Percentiles rank a stretch among this genome's conserved stretches.
These are phyloP conservation scores for Nadsonia commutata DNA, from an alignment of 1,139 yeast species.

Conservation along the genomic window DNA sequence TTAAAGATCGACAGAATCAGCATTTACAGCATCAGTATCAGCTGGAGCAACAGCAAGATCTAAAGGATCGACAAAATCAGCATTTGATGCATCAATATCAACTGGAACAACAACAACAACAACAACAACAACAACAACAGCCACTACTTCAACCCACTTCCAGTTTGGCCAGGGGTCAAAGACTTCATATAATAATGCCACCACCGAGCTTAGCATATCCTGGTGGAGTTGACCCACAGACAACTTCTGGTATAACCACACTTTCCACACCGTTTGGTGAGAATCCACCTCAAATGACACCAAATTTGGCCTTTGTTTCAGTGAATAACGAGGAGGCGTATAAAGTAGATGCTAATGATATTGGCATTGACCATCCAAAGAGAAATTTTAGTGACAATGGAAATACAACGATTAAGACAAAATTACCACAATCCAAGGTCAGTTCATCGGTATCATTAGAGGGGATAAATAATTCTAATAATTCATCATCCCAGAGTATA, in stretches of 20 bases:
- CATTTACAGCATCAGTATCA: conserved; percentile 2
- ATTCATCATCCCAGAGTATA: too few relatives aligned
- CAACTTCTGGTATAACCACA: background rate
- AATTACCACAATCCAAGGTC: too few relatives aligned
- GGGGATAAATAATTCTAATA: too few relatives aligned
- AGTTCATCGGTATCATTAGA: too few relatives aligned
- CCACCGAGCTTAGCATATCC: background rate
- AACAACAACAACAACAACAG: conserved; percentile 4
- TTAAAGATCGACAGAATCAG: background rate
- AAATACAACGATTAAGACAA: too few relatives aligned
- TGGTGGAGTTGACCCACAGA: background rate
- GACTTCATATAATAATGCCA: background rate
- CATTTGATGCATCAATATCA: background rate
- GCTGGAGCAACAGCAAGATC: conserved; percentile 5
- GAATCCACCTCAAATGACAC: background rate
- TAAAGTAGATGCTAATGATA: too few relatives aligned
- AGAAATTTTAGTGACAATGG: too few relatives aligned
- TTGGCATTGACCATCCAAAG: too few relatives aligned
- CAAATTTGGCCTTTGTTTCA: too few relatives aligned
- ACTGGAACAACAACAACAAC: conserved; percentile 1
- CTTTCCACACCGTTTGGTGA: background rate
- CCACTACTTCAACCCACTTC: conserved; percentile 1
- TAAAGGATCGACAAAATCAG: conserved; percentile 6
- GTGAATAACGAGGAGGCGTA: too few relatives aligned
- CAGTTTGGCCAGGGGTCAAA: background rate